A percentile compares a stretch with the other conserved stretches of the same genome.
Conservation (phyloP, 202 grass and related monocot species). For the Carex sylvatica region DNA sequence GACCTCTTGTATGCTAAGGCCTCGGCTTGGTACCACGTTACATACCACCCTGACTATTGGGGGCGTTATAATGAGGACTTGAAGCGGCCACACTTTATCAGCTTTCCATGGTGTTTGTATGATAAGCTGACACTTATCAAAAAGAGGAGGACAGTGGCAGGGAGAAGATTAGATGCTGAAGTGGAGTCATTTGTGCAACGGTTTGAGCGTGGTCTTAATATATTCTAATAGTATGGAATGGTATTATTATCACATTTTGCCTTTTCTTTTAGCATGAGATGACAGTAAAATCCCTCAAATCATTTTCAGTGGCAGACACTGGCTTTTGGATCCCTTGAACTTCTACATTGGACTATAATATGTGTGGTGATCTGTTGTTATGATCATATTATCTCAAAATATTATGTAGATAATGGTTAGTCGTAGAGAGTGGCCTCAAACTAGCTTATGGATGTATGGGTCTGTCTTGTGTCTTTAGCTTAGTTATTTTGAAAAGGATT, state of each 20-base stretch:
- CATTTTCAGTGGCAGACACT: not conserved
- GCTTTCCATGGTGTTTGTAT: slow-evolving; percentile 82
- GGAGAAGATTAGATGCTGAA: slow-evolving; percentile 26
- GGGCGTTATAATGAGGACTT: slow-evolving; percentile 44
- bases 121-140: slow-evolving; percentile 67
- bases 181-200: slow-evolving; percentile 31
- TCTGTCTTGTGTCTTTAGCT: not conserved
- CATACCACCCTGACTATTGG: slow-evolving; percentile 64
- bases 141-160: slow-evolving; percentile 32
- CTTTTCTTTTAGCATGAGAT: not conserved
- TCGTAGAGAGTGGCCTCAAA: not conserved
- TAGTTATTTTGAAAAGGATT: slow-evolving; percentile 2
- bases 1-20: slow-evolving; percentile 57
- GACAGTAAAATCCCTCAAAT: not conserved
- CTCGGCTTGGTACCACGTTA: slow-evolving; percentile 86
- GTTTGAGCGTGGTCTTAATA: slow-evolving; percentile 18
- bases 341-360: not conserved
- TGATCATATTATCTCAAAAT: not conserved
- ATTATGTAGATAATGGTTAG: not conserved
- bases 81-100: slow-evolving; percentile 62
- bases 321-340: not conserved
- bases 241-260: not conserved
- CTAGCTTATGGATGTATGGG: not conserved
- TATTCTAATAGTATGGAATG: slow-evolving; percentile 24
- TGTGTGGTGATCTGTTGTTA: not conserved